phyloP scores from a whole-genome alignment of 2,329 filamentous ascomycete species.

The Geoglossum cookeanum region DNA sequence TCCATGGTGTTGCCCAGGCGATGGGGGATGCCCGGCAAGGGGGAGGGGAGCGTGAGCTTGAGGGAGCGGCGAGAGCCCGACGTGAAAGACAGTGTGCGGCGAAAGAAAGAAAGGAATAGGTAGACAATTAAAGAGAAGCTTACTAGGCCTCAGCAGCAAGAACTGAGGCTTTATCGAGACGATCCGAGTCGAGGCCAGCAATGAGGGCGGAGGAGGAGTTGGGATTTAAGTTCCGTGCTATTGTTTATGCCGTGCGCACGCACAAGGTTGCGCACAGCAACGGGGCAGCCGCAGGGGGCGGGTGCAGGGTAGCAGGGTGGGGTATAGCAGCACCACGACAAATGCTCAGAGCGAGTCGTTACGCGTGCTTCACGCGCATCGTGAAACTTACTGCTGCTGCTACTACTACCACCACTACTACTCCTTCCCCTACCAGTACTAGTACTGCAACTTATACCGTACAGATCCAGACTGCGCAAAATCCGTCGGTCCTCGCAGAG shows the following conservation, averaged over 20 bases:
- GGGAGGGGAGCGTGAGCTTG: neutral
- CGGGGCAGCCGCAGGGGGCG: neutral
- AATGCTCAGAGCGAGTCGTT: constrained; percentile 3
- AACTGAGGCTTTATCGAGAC: neutral
- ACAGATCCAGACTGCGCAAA: too few species aligned
- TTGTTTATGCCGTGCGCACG: neutral
- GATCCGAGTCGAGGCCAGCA: neutral
- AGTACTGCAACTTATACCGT: neutral
- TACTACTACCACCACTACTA: too few species aligned
- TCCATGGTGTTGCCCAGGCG: constrained; percentile 24
- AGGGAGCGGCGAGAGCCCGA: neutral
- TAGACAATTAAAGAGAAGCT: neutral
- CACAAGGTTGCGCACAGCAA: constrained; percentile 1
- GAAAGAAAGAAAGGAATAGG: neutral
- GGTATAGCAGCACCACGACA: neutral
- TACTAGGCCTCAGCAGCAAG: neutral
- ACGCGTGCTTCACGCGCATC: constrained; percentile 4
- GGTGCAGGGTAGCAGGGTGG: too few species aligned
- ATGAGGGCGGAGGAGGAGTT: neutral
- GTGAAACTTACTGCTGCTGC: neutral
- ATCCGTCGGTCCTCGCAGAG: too few species aligned
- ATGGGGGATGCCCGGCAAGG: neutral
- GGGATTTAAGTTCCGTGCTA: neutral
- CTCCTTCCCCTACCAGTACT: too few species aligned
- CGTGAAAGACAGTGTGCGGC: neutral